Evolutionary conservation across 179 eudicot genomes (phyloP), one percentile per base, ranked within the genome.

Genomic region (Beta macrorhiza): DNA sequence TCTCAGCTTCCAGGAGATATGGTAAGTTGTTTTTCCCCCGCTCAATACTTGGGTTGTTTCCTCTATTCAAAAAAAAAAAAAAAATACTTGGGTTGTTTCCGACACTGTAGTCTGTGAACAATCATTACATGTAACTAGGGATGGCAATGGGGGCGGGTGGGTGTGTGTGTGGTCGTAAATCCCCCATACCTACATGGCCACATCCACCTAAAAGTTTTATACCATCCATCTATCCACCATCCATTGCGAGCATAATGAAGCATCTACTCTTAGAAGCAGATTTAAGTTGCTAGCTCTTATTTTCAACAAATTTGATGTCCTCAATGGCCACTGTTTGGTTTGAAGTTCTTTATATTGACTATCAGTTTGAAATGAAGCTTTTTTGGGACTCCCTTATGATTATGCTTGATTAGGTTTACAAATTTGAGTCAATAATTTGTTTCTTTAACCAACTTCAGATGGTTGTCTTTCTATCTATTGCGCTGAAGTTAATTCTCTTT

Each of bases 1-100:
- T 68, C 90, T 82, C 93, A 93, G 88, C 97, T 95, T 88, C 99
- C 99, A 49, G 99, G 99, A 59, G 99, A 95, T 83, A 93, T 95
- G 91, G 99, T 93, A 86, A 80, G 76, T 55, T 61, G 12, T 32
- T 56, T 72, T 0, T 0, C 1, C 11, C 17, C 7, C 16, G 15
- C 11, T 56, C 19, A 10, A 13, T 56, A 14, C 19, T 56, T 56
- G 59, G 53, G 53, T 49, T 49, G 7, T 5, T 49, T 49, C 11
- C 53, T n/a, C n/a, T n/a, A n/a, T n/a, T n/a, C n/a, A n/a, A n/a
- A n/a, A n/a, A n/a, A n/a, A n/a, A n/a, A n/a, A n/a, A n/a, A n/a
- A n/a, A n/a, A 10, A 13, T 56, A 14, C 19, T 56, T 56, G 59
- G 53, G 53, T 49, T 49, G 7, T 5, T 49, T 49, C 11, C 53